Evolutionary conservation across 306 rosid species (phyloP).

Genomic region (Acacia melanoxylon): DNA sequence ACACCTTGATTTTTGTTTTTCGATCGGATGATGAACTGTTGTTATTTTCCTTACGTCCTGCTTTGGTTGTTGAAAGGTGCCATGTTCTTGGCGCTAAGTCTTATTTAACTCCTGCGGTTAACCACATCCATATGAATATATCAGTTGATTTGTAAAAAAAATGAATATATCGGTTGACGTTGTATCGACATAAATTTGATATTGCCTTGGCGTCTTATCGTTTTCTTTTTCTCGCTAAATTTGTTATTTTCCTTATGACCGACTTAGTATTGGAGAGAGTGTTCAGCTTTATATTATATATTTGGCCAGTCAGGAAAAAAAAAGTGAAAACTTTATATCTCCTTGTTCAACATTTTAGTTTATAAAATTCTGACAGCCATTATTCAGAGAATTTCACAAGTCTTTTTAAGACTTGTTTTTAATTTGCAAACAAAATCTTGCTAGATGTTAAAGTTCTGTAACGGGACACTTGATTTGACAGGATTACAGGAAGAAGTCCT

Average conservation of each 20-base stretch:
- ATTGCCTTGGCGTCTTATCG: background rate
- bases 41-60: background rate
- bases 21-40: constrained; percentile 13
- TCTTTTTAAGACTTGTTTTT: background rate
- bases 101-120: background rate
- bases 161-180: background rate
- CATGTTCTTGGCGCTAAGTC: background rate
- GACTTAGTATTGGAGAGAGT: background rate
- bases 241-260: background rate
- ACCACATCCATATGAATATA: background rate
- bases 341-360: background rate
- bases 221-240: background rate
- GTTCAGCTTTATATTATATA: background rate
- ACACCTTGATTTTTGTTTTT: background rate
- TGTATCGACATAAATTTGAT: background rate
- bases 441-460: background rate
- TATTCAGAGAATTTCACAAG: background rate
- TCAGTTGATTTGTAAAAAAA: background rate
- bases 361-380: background rate
- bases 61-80: background rate
- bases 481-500: background rate
- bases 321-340: background rate
- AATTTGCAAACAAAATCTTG: background rate
- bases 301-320: background rate
- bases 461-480: background rate